phyloP scores from a whole-genome alignment of 208 protist species.

The Phytomonas sp. region DNA sequence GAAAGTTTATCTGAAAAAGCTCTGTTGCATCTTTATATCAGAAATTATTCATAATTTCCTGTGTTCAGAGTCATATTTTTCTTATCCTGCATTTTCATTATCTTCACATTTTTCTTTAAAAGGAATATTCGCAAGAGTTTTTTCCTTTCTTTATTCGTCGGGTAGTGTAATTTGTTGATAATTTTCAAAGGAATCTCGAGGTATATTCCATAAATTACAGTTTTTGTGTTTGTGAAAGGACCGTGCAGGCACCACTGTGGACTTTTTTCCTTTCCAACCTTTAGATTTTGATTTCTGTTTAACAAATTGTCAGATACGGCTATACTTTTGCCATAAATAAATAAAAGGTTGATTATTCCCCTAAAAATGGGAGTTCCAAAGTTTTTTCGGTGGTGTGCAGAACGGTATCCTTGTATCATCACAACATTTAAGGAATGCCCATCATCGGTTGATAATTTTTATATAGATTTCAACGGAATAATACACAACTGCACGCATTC shows the following conservation, averaged over 20 bases:
- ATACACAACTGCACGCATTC: constrained; percentile 98
- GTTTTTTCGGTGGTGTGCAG: constrained; percentile 96
- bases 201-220: not conserved
- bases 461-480: constrained; percentile 99
- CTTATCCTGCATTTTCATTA: constrained; percentile 12
- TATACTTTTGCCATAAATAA: constrained; percentile 9
- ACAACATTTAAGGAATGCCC: constrained; percentile 83
- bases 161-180: not conserved
- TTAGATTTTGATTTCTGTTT: constrained; percentile 4
- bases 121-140: not conserved
- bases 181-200: not conserved
- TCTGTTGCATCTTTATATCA: not conserved
- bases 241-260: not conserved
- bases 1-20: not conserved
- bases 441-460: constrained; percentile 97
- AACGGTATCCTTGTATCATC: constrained; percentile 94
- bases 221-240: constrained; percentile 4
- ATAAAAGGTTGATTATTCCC: constrained; percentile 1
- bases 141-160: not conserved
- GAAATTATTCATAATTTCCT: not conserved
- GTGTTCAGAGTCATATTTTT: constrained; percentile 8
- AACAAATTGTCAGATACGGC: not conserved
- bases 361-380: constrained; percentile 90
- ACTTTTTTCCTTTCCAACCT: not conserved
- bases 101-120: constrained; percentile 13